Evolutionary conservation across 2,329 filamentous ascomycete genomes (phyloP).

Genomic region (Xylaria arbuscula): DNA sequence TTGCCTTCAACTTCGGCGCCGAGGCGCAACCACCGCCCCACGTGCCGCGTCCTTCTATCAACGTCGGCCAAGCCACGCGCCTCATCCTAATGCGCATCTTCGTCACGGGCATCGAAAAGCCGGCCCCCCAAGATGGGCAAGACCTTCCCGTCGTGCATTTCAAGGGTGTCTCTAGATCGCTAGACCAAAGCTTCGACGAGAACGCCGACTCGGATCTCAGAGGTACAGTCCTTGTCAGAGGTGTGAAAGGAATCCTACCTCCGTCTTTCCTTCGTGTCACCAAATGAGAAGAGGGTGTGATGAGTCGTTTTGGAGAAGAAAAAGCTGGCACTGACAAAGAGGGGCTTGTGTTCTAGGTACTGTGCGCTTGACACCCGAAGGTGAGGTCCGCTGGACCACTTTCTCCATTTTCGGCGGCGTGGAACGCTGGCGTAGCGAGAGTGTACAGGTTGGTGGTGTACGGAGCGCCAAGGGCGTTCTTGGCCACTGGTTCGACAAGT

Average conservation of each 20-base stretch:
- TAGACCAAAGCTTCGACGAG: constrained; percentile 74
- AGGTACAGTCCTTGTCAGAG: constrained; percentile 59
- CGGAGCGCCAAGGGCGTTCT: constrained; percentile 73
- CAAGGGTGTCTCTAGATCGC: constrained; percentile 67
- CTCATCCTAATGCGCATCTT: constrained; percentile 76
- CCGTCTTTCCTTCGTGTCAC: neutral
- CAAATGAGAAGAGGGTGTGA: neutral
- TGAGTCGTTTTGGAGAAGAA: constrained; percentile 10
- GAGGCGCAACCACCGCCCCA: constrained; percentile 54
- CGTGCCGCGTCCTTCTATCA: constrained; percentile 64
- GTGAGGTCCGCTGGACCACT: constrained; percentile 80
- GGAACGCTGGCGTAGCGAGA: constrained; percentile 80
- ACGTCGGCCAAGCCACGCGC: constrained; percentile 73
- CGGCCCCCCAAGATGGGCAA: constrained; percentile 67
- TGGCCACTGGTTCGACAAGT: constrained; percentile 84
- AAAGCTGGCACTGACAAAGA: constrained; percentile 23
- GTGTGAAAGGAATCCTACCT: constrained; percentile 30
- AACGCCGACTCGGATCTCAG: constrained; percentile 74
- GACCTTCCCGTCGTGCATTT: constrained; percentile 75
- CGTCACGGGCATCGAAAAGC: constrained; percentile 69
- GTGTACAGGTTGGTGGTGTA: constrained; percentile 77
- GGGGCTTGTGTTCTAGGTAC: constrained; percentile 57
- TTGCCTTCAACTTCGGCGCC: constrained; percentile 74
- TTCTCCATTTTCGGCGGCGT: constrained; percentile 72
- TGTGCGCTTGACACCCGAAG: constrained; percentile 73